Base-by-base conservation (phyloP, 192 early-diverging fungal genomes). In the Linnemannia exigua region DNA sequence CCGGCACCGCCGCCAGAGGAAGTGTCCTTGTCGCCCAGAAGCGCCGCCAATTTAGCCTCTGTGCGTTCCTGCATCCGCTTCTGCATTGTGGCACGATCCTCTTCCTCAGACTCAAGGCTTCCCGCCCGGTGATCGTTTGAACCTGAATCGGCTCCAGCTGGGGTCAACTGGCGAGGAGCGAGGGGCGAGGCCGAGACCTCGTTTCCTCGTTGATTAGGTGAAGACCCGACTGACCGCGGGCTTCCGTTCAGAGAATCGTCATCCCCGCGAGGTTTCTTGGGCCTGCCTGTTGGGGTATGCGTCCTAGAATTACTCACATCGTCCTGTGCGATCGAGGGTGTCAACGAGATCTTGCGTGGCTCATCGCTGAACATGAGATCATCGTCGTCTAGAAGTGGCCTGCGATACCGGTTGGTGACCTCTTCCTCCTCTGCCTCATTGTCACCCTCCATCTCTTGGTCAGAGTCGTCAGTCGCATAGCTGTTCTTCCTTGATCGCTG, bases 281-380 rank as follows among this genome's bases (percentile, higher is more conserved):
- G 50, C 37, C 73, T 77, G 1, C 76, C 77, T 25, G 48, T 61
- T 0, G 72, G 67, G 14, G 71, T 36, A 19, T 78, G 82, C 0
- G 44, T 52, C 47, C 77, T 76, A 17, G n/a, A 16, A n/a, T 31
- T 69, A 54, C 67, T 77, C 25, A 76, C 69, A 37, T 84, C 81
- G 67, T 87, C 88, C 44, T 87, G 88, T 28, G 90, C 90, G 74
- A 90, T 89, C 5, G 87, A 81, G 1, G 90, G 90, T 17, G 90
- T 91, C 19, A 91, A 79, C 4, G 90, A 91, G 31, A 91, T 89
- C 75, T 90, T 90, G 58, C 89, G 89, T 0, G 90, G 89, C 72
- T 91, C 90, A 41, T 79, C 76, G n/a, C 50, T 77, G 38, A 80
- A 77, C 74, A 80, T 20, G 1, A 86, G 74, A 12, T 86, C 84